phyloP scores from a whole-genome alignment of 805 yeast genomes.

The Metschnikowia peoriensis region DNA sequence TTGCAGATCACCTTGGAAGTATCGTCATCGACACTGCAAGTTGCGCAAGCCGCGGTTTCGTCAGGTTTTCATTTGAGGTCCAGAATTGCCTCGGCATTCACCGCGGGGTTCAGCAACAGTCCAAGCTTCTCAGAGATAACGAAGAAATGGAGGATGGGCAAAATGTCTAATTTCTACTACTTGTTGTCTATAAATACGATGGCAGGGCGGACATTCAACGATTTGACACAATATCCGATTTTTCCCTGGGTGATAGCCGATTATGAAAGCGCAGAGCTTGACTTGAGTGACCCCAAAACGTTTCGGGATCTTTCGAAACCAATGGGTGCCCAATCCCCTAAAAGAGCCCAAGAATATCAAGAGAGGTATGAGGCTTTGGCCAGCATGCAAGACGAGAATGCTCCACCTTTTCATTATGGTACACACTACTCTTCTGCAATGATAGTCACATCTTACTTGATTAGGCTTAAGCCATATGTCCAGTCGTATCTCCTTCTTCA shows the following conservation, averaged over 20 bases:
- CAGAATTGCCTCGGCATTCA: conserved; percentile 37
- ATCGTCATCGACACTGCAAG: conserved; percentile 33
- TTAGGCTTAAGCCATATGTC: conserved; percentile 76
- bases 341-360: conserved; percentile 59
- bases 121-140: conserved; percentile 42
- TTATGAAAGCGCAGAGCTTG: conserved; percentile 68
- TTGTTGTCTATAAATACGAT: conserved; percentile 75
- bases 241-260: conserved; percentile 92
- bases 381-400: conserved; percentile 52
- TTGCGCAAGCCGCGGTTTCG: conserved; percentile 11
- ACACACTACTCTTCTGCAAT: conserved; percentile 92
- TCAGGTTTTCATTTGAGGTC: conserved; percentile 24
- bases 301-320: conserved; percentile 81
- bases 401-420: conserved; percentile 88
- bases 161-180: conserved; percentile 79
- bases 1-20: conserved; percentile 52
- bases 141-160: conserved; percentile 71
- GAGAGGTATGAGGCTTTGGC: conserved; percentile 72
- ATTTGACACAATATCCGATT: conserved; percentile 85
- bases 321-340: conserved; percentile 80
- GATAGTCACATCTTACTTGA: conserved; percentile 82
- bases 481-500: conserved; percentile 75
- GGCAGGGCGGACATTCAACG: conserved; percentile 88
- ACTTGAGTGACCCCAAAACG: conserved; percentile 56
- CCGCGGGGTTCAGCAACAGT: conserved; percentile 24